Evolutionary conservation across 208 protist species (phyloP).

Genomic region (Trypanosoma platydactyli): DNA sequence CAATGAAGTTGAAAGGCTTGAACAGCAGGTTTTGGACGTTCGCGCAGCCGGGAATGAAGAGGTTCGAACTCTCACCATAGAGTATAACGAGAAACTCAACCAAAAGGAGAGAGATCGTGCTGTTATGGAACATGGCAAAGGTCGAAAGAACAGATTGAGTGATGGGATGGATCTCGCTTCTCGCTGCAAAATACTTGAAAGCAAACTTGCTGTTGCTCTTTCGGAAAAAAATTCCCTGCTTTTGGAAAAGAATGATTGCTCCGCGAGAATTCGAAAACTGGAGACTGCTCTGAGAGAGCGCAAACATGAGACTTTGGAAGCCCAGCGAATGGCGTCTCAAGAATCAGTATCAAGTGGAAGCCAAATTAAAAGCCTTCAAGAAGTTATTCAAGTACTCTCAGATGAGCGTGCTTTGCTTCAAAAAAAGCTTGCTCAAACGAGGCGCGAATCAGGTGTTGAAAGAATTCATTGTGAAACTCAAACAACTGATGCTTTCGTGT

Average conservation of each 20-base stretch:
- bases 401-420: conserved; percentile 29
- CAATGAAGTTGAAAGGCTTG: conserved; percentile 77
- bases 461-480: conserved; percentile 27
- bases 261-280: conserved; percentile 52
- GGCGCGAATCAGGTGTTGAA: conserved; percentile 10
- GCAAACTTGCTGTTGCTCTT: conserved; percentile 62
- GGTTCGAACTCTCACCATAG: conserved; percentile 20
- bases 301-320: conserved; percentile 38
- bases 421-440: conserved; percentile 20
- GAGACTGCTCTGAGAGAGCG: conserved; percentile 45
- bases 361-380: conserved; percentile 30
- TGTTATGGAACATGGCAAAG: conserved; percentile 23
- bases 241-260: conserved; percentile 59
- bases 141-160: conserved; percentile 15
- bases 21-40: conserved; percentile 36
- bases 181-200: conserved; percentile 64
- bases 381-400: conserved; percentile 32
- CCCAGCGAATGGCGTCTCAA: conserved; percentile 29
- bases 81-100: conserved; percentile 58
- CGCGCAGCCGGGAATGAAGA: conserved; percentile 38
- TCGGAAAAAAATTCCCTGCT: conserved; percentile 62
- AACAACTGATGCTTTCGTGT: conserved; percentile 13
- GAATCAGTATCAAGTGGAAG: conserved; percentile 20
- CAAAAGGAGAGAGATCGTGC: conserved; percentile 44
- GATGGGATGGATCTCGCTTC: conserved; percentile 43